Base-by-base conservation (phyloP, 805 yeast species). In the Nakazawaea wickerhamii region DNA sequence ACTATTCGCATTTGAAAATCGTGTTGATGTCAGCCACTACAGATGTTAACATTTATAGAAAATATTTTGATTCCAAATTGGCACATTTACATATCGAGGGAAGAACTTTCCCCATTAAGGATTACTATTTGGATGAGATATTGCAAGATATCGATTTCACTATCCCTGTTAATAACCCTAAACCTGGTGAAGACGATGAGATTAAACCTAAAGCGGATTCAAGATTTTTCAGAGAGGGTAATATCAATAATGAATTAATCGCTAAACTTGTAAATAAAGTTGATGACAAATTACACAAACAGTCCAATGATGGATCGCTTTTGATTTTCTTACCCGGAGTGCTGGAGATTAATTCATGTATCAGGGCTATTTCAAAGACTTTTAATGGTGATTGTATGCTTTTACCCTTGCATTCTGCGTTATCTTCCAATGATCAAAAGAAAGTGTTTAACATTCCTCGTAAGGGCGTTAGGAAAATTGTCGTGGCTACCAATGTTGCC, bases 21-120 rank as follows among this genome's bases (percentile, higher is more conserved):
- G 71, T 91, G 8, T 68, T 93, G 39, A 91, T 93, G 97, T 84
- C 95, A 56, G 98, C 98, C 4, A 91, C 98, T 1, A 90, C 91
- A 33, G 85, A 87, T 54, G 73, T 81, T 1, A 69, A 70, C 8
- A 68, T 75, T 32, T 91, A 89, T 63, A 68, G 73, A 41, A 66
- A 70, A 20, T 91, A 84, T 54, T 91, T 91, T 57, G 64, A 65
- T 3, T 53, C 62, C 1, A 49, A 52, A 5, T 59, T 77, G 11
- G 79, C 81, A 13, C 87, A 84, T 48, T 71, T 83, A 26, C 96
- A 89, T 57, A 89, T 91, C 45, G 86, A 82, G 52, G 99, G 99
- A 1, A 71, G 98, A 50, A 93, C 98, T 0, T 91, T 85, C 59
- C 98, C 99, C 0, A 95, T 91, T 20, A 58, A 76, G 38, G 96